Base-by-base conservation (phyloP, 164 flowering plant species). In the Vitis rotundifolia region DNA sequence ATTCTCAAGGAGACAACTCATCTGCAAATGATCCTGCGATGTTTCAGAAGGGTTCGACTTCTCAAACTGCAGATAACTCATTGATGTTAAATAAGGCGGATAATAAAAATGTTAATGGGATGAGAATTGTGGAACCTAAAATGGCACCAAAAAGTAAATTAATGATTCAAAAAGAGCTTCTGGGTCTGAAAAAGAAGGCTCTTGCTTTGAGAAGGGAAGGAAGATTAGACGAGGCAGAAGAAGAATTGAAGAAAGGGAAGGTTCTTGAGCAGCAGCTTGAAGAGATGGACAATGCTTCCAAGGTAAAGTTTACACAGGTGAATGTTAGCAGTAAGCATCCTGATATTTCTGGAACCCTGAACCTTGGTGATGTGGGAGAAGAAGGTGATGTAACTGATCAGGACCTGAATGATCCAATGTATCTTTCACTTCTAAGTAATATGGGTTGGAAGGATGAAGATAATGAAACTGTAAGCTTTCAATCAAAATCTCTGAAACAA, bases 131-230 rank as follows among this genome's bases (percentile, higher is more conserved):
- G 50, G 69, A 51, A 55, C 60, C 70, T 9, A 81, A 72, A 72
- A 59, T 61, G 62, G 77, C 83, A 26, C 73, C 79, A 28, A 93
- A 87, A 78, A 90, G 86, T 73, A 89, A 84, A 76, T 59, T 84
- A 54, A 67, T 59, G 76, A 86, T 94, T 49, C 97, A 90, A 73
- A 89, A 71, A 73, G 98, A 92, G 80, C 92, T 94, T 70, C 73
- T 94, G 59, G 82, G 73, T 56, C 71, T 92, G 71, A 92, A 92
- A 68, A 94, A 83, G 91, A 86, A 80, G 61, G 97, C 93, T 63
- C 88, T 92, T 75, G 76, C 92, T 15, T 80, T 94, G 71, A 88
- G 84, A 80, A 84, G 97, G 80, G 92, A 94, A 77, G 98, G 98
- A 18, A 81, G 72, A 73, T 9, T 84, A 0, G 90, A 91, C 57